Evolutionary conservation across 2,329 filamentous ascomycete genomes (phyloP).

Genomic region (Talaromyces sp.): DNA sequence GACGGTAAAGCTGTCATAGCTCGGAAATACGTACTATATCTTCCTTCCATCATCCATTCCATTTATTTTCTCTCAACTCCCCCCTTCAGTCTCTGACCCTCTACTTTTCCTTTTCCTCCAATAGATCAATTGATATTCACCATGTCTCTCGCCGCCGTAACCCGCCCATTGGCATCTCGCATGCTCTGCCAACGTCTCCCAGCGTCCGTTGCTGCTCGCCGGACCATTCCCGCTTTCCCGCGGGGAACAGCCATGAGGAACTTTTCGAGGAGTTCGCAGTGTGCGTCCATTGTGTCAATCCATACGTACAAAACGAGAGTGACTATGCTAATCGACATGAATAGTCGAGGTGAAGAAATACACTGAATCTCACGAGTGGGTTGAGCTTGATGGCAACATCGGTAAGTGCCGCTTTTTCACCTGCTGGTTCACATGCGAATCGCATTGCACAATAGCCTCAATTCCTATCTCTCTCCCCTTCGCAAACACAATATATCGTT

Average conservation of each 20-base stretch:
- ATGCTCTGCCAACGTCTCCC: constrained; percentile 37
- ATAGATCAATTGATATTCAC: constrained; percentile 12
- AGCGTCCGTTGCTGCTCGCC: constrained; percentile 21
- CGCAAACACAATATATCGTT: neutral
- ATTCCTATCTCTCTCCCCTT: neutral
- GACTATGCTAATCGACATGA: neutral
- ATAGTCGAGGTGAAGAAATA: constrained; percentile 66
- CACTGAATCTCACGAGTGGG: constrained; percentile 98
- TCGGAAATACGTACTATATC: constrained; percentile 14
- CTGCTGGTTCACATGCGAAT: neutral
- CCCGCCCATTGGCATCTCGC: constrained; percentile 37
- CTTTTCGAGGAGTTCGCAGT: constrained; percentile 42
- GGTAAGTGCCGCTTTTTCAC: constrained; percentile 46
- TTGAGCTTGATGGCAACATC: constrained; percentile 79
- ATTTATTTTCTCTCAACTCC: constrained; percentile 11
- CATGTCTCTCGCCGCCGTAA: constrained; percentile 38
- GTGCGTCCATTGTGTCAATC: constrained; percentile 23
- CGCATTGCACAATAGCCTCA: neutral
- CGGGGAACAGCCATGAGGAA: constrained; percentile 37
- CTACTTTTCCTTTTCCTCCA: neutral
- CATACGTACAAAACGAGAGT: too few relatives aligned
- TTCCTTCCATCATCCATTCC: constrained; percentile 13
- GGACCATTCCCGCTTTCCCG: constrained; percentile 37
- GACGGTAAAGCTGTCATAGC: constrained; percentile 6
- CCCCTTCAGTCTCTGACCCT: constrained; percentile 16